Evolutionary conservation across 2,329 filamentous ascomycete genomes (phyloP), one percentile per base, ranked within the genome.

Genomic region (Xylaria sp.): DNA sequence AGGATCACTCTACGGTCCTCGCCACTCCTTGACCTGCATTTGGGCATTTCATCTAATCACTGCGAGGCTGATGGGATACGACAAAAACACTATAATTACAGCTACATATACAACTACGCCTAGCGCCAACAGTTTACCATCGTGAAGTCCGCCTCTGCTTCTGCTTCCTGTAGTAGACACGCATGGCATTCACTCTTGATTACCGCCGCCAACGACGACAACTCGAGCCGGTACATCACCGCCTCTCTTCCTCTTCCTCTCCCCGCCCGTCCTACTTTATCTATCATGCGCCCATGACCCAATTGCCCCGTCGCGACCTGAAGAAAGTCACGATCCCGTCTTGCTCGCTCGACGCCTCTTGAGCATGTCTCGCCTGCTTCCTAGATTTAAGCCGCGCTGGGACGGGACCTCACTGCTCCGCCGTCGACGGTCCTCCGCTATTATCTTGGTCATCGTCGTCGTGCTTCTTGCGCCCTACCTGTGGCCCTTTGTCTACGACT

Each of bases 401-500:
- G 70, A 74, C 23, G 62, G 48, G 49, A 69, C 65, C 68, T 64
- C 70, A 63, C 60, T 73, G 39, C 41, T 72, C 68, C 75, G 73
- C 28, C 69, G 72, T 12, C 73, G 73, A 46, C 72, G 71, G 33
- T 39, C 69, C 25, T 65, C 60, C 39, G 23, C 66, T 48, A 15
- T 74, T 39, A 64, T 75, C n/a, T 33, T 75, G 20, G 33, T 74
- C 46, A 48, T 78, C 36, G 49, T 72, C 54, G 68, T 74, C 10
- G 54, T 74, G 1, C 43, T 76, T 23, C 65, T 76, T 13, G 71
- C 71, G 1, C 71, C 73, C 49, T 78, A 77, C 64, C 25, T 75
- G 51, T 71, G 72, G 70, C 60, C 66, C 67, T 49, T 71, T 61
- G 8, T 77, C 72, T 39, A 65, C 75, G 67, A 71, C 62, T 62